Evolutionary conservation across 306 rosid genomes (phyloP), one percentile per base, ranked within the genome.

Genomic region (Casuarina equisetifolia): DNA sequence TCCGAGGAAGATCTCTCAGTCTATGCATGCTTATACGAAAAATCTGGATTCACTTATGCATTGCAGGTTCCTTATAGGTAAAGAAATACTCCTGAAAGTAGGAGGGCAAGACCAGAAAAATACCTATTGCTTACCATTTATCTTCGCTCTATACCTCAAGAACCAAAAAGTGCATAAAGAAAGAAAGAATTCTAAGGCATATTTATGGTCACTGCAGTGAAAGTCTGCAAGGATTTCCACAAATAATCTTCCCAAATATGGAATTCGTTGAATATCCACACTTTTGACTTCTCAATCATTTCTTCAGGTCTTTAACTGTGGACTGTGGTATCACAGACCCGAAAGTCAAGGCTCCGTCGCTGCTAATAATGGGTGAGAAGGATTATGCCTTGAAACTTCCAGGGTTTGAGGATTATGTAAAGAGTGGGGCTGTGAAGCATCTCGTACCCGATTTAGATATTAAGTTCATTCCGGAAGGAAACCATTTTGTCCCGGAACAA

Each of bases 1-100:
- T 87, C 91, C 2, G 91, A 87, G 79, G 82, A 87, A 73, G 90
- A 90, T 72, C 88, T 87, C 40, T 72, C 79, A 10, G 63, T 48
- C 79, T 90, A 90, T 72, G 88, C 91, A 74, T 87, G 89, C 69
- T 54, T 87, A 11, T 87, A 86, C 54, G 91, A 86, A 81, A 86
- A 86, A 10, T 84, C 87, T 69, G 95, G 95, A 25, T 90, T 90
- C 70, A 63, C 77, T 64, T 88, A 50, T 74, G 72, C 95, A 43
- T 46, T 90, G 85, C 82, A 76, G 74, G 86, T 84, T 69, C 91
- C 91, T 3, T 90, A 90, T 80, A 88, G 92, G 89, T 85, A 79
- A 72, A 20, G 52, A 62, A 4, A 48, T 46, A 39, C 25, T 48
- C 16, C 35, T 45, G 25, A 66, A 66, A 66, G 36, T 25, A 25